Evolutionary conservation across 2,329 filamentous ascomycete species (phyloP), one percentile per base, ranked within the genome.

Genomic region (Diplodia scrobiculata): DNA sequence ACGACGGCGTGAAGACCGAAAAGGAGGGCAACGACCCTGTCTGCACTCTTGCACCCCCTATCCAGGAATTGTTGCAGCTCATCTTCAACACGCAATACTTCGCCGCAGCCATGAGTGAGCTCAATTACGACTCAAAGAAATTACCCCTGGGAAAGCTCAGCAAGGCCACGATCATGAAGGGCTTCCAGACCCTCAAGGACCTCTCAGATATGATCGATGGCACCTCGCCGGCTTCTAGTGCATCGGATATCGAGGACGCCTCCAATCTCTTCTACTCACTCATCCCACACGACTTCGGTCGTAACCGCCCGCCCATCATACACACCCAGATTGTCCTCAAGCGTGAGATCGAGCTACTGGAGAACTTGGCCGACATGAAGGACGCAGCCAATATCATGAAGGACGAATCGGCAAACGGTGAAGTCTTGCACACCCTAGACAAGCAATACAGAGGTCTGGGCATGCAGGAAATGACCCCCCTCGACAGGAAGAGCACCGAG

Each of bases 351-450:
- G 89, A 91, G 52, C 83, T 96, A 70, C 84, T 96, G 0, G 91
- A 96, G 72, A 90, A 87, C 68, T 80, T 96, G 74, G 89, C 87
- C 1, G 91, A 95, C 72, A 94, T 96, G 90, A 92, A 93, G 77
- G 89, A 91, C 67, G 88, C 91, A 1, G 86, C 87, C 25, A 84
- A 88, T 29, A 89, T 96, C 73, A 89, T 96, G 84, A 92, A 91
- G 77, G 79, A 79, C n/a, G 79, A 79, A 47, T 78, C 84, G 32
- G 79, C 79, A 10, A 80, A 83, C 9, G 76, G 79, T 5, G 76
- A 79, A 66, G 78, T 80, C 13, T 72, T 91, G 4, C 86, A 93
- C 71, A 80, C 82, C 14, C 82, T 94, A 6, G 92, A 96, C 74
- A 83, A 83, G 53, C 90, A 91, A 70, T 96, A 88, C 80, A 79